Evolutionary conservation across 176 grass and related monocot genomes (phyloP), one percentile per base, ranked within the genome.

Genomic region (Thalia dealbata): DNA sequence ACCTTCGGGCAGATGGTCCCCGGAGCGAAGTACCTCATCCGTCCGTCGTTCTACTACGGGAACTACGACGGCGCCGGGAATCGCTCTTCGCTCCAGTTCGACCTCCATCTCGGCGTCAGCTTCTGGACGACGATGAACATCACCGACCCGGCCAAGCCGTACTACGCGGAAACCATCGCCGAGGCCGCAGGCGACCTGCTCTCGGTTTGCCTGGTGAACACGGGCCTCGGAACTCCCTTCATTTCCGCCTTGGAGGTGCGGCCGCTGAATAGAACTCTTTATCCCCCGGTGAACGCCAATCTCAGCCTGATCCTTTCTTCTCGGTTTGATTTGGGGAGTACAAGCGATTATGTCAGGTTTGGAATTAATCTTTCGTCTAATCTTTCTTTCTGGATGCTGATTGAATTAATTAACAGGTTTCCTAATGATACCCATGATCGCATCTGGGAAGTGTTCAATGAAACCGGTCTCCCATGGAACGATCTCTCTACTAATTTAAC

Each of bases 391-490:
- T 16, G 13, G 23, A 42, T 22, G 19, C n/a, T n/a, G n/a, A n/a
- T n/a, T n/a, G n/a, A n/a, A n/a, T n/a, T n/a, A n/a, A n/a, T n/a
- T 73, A 77, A 80, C 50, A 25, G 88, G 78, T 90, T 84, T 27
- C 78, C 78, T 7, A 56, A 0, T 26, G 88, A 90, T 38, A 67
- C 60, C 0, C 38, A 70, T 0, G 84, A 90, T 75, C 78, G 84
- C 1, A 52, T 86, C 2, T 90, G 88, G 84, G 56, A 81, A 14
- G 60, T 27, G 6, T 55, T 55, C 7, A 76, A 59, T 35, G n/a
- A 23, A 0, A 73, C 50, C 0, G 14, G 15, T 0, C 6, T 74
- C 0, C 10, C 15, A 0, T 90, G 84, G 84, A 81, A 64, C 13
- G 78, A 78, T 58, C 67, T 79, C 21, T 78, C 26, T 0, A 79